Evolutionary conservation across 2,329 filamentous ascomycete species (phyloP), one percentile per base, ranked within the genome.

Genomic region (Xylaria sp.): DNA sequence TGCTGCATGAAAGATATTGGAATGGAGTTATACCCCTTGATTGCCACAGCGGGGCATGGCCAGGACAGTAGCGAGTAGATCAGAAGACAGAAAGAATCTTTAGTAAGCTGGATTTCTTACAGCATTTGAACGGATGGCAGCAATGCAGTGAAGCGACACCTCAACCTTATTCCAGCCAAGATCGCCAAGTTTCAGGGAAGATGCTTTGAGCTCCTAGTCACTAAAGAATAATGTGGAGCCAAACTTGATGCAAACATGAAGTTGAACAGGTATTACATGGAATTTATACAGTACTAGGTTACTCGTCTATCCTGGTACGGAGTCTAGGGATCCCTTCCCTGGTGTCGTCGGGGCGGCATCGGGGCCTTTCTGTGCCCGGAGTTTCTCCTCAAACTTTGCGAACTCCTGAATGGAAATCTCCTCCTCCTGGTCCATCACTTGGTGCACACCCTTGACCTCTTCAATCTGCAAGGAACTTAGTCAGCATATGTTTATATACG

Each of bases 391-490:
- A 78, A 98, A 97, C 81, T 93, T 96, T 72, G 92, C 93, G 82
- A 99, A 98, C 78, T 98, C 95, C 74, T 90, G 83, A 76, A 95
- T 81, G 0, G 94, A 89, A 72, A 97, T 88, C 80, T 97, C 93
- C 79, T 98, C 96, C 81, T 97, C 96, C 75, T 93, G 88, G 75
- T 98, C 95, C 76, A 97, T 81, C 2, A 97, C 91, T 80, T 98
- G 95, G 71, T 93, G 89, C 49, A 99, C 95, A 3, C 92, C 93
- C 80, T 97, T 91, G 46, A 98, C 96, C 80, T 98, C 96, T 80
- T 97, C 94, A 72, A 98, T 97, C 89, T 97, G 81, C 49, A 64
- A 54, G n/a, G 36, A 46, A 40, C 20, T 20, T 59, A 26, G 74
- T 83, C 69, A 83, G 78, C 67, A 63, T 31, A 33, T 15, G 42